A percentile compares a stretch with the other conserved stretches of the same genome.
Evolutionary conservation across 805 yeast species (phyloP).

Genomic region (Lachancea kluyveri): DNA sequence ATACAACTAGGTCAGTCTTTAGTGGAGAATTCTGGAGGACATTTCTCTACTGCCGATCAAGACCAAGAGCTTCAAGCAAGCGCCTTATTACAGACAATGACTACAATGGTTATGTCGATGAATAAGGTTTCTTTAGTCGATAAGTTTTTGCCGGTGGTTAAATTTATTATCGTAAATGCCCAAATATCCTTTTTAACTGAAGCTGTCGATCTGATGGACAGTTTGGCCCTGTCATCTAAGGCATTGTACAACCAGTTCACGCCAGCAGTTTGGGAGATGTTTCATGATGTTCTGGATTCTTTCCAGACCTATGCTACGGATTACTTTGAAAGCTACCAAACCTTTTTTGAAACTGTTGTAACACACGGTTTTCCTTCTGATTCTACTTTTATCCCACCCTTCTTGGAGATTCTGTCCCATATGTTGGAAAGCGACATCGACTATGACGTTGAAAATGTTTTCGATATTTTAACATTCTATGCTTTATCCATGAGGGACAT

Average conservation of each 20-base stretch:
- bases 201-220: conserved; percentile 56
- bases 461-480: conserved; percentile 28
- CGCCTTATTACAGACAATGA: conserved; percentile 64
- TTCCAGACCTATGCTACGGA: conserved; percentile 57
- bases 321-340: conserved; percentile 48
- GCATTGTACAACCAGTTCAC: conserved; percentile 39
- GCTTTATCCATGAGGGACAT: conserved; percentile 29
- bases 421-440: conserved; percentile 32
- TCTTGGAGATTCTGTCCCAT: conserved; percentile 22
- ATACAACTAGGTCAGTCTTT: conserved; percentile 49
- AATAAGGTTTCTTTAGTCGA: conserved; percentile 48
- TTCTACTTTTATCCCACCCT: conserved; percentile 22
- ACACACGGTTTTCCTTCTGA: conserved; percentile 43
- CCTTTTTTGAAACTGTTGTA: conserved; percentile 51
- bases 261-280: conserved; percentile 49
- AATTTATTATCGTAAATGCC: conserved; percentile 52
- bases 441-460: conserved; percentile 33
- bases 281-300: conserved; percentile 41
- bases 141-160: conserved; percentile 51
- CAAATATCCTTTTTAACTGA: conserved; percentile 58
- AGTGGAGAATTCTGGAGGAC: conserved; percentile 37
- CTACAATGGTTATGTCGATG: conserved; percentile 67
- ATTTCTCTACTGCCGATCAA: conserved; percentile 35
- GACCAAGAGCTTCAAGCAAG: conserved; percentile 66
- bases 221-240: conserved; percentile 44